Percentiles rank a stretch among this genome's conserved stretches.
These are phyloP conservation scores for Lathyrus oleraceus DNA, from an alignment of 306 rosid genomes.

Conservation along the genomic window DNA sequence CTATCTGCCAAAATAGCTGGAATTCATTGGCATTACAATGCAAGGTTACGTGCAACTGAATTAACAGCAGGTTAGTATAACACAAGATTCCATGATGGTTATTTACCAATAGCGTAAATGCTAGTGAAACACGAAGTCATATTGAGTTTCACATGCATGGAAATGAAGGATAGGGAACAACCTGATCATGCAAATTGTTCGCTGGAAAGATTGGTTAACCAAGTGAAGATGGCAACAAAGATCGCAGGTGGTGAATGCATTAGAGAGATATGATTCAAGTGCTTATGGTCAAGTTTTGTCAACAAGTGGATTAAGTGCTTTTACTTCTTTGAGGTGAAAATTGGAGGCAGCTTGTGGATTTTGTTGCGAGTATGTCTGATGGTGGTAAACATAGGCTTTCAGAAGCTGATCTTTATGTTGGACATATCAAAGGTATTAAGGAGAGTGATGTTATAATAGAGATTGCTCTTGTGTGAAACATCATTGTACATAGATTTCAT, in stretches of 20 bases:
- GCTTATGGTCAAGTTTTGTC: slow-evolving; percentile 68
- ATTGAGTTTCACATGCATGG: slow-evolving; percentile 92
- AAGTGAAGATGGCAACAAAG: slow-evolving; percentile 69
- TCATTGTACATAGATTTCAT: background rate
- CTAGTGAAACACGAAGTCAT: slow-evolving; percentile 63
- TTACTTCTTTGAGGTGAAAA: slow-evolving; percentile 72
- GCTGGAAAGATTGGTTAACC: slow-evolving; percentile 79
- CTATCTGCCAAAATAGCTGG: slow-evolving; percentile 87
- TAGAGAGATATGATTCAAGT: slow-evolving; percentile 79
- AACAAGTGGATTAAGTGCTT: slow-evolving; percentile 74
- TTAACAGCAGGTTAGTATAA: slow-evolving; percentile 89
- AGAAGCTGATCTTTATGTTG: slow-evolving; percentile 62
- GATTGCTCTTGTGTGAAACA: slow-evolving; percentile 51
- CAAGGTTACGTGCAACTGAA: slow-evolving; percentile 87
- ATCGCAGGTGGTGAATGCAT: slow-evolving; percentile 70
- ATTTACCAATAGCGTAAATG: slow-evolving; percentile 63
- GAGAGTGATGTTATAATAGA: slow-evolving; percentile 38
- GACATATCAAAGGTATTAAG: slow-evolving; percentile 52
- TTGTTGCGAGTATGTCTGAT: slow-evolving; percentile 69
- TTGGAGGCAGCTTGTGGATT: slow-evolving; percentile 76
- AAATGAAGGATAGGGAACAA: slow-evolving; percentile 83
- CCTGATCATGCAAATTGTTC: slow-evolving; percentile 69
- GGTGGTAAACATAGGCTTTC: slow-evolving; percentile 59
- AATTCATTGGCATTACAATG: slow-evolving; percentile 86
- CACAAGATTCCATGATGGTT: slow-evolving; percentile 66